A percentile compares a stretch with the other conserved stretches of the same genome.
Conservation (phyloP, 139 green algal genomes). For the Chlorella vulgaris region DNA sequence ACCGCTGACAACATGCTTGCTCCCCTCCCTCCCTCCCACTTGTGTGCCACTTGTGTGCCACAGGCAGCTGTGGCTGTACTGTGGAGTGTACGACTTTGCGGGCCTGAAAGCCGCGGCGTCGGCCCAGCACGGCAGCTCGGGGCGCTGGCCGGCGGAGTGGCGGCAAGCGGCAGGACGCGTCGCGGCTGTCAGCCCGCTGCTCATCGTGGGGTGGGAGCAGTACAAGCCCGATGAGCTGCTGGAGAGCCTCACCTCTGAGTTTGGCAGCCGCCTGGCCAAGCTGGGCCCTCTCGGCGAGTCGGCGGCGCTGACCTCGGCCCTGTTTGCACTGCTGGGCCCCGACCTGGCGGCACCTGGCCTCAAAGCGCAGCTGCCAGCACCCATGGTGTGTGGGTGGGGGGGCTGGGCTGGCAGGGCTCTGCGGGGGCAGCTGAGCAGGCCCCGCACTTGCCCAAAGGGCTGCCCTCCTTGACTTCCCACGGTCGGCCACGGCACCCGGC, state of each 20-base stretch:
- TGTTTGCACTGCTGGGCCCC: background rate
- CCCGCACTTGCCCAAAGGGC: too few species aligned
- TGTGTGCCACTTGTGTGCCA: too few species aligned
- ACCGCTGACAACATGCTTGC: too few species aligned
- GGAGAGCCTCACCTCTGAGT: constrained; percentile 35
- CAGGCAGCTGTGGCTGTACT: constrained; percentile 76
- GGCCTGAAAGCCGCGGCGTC: constrained; percentile 2
- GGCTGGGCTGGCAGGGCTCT: background rate
- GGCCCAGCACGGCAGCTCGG: background rate
- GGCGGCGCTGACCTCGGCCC: background rate
- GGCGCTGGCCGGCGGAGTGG: constrained; percentile 43
- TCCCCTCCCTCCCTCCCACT: too few species aligned
- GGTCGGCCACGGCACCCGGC: too few species aligned
- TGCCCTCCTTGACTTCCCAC: too few species aligned
- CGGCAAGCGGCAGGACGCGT: constrained; percentile 37
- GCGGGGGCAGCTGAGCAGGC: background rate
- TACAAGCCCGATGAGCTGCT: constrained; percentile 32
- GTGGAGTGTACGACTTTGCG: constrained; percentile 56
- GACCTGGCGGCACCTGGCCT: background rate
- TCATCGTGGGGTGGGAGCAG: constrained; percentile 42
- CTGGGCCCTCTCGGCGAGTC: constrained; percentile 17
- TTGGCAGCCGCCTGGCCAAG: constrained; percentile 34
- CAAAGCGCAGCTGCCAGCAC: background rate
- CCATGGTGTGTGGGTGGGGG: background rate
- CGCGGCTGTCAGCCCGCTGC: constrained; percentile 39